These are phyloP conservation scores for Pichia rugopelliculosa DNA, from an alignment of 805 yeast genomes.

Conservation along the genomic window DNA sequence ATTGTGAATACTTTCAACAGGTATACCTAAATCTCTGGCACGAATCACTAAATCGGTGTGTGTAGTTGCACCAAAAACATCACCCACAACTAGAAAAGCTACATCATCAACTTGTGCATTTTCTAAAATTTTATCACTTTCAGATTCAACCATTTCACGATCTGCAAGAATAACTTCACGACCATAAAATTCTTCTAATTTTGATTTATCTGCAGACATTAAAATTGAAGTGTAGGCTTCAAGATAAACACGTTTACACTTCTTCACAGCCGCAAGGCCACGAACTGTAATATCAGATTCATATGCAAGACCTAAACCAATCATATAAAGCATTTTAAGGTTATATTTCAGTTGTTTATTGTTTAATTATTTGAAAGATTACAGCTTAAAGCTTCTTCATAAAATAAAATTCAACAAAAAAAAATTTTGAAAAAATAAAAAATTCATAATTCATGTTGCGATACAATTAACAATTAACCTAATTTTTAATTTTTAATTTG, in stretches of 20 bases:
- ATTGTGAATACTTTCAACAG: slow-evolving; percentile 80
- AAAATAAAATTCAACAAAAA: no score
- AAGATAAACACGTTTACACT: slow-evolving; percentile 83
- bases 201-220: slow-evolving; percentile 79
- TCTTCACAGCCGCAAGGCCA: slow-evolving; percentile 77
- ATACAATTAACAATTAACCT: neutral
- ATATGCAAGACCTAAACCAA: slow-evolving; percentile 88
- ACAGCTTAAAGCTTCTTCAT: no score
- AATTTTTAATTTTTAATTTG: neutral
- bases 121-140: slow-evolving; percentile 73
- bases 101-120: slow-evolving; percentile 76
- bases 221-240: slow-evolving; percentile 94
- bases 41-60: slow-evolving; percentile 91
- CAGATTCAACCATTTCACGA: slow-evolving; percentile 87
- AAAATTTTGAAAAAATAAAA: neutral
- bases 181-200: slow-evolving; percentile 79
- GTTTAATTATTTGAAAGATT: neutral
- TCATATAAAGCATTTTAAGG: slow-evolving; percentile 67
- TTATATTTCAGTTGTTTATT: neutral
- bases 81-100: slow-evolving; percentile 95
- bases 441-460: slow-evolving; percentile 3
- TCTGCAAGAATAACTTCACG: slow-evolving; percentile 83
- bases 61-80: slow-evolving; percentile 96
- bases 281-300: slow-evolving; percentile 90
- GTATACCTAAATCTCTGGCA: slow-evolving; percentile 77